Evolutionary conservation across 176 grass and related monocot species (phyloP), one percentile per base, ranked within the genome.

Genomic region (Thinopyrum elongatum): DNA sequence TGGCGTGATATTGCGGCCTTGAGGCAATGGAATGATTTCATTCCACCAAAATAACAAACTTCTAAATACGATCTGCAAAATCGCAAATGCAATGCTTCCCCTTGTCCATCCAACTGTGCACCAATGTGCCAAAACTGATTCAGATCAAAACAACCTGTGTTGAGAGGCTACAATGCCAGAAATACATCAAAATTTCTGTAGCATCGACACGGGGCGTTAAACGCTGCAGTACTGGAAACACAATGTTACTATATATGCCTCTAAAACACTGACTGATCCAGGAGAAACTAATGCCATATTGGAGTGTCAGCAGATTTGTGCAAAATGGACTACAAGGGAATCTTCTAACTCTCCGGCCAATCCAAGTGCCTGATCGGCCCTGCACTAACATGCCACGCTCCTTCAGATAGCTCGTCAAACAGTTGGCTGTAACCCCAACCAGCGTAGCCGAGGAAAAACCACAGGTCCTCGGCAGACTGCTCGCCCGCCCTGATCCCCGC

Each of bases 401-500:
- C 92, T 86, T 76, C 81, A 60, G 89, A 86, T 46, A 94, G 22
- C 65, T 98, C 97, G 39, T 98, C 74, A 84, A 95, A 92, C 19
- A 98, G 88, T 66, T 95, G 94, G 29, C n/a, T 74, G 71, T 89
- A 92, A 65, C 53, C 84, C 96, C 92, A 98, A 69, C 91, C 88
- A 6, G 90, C 92, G 83, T 91, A 95, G 31, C 93, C 92, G 8
- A 95, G 78, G 82, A 98, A 98, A 77, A 98, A 98, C 94, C 97
- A 98, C 61, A 90, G 49, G 25, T 86, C 84, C 62, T 91, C 64
- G 21, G 65, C 25, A 49, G 84, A 86, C 35, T 88, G 86, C 55
- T 89, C 76, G 10, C 92, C 84, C 23, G 78, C 87, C 76, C 80
- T 92, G 63, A 98, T 92, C 78, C 25, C 80, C 75, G 51, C 64